Evolutionary conservation across 2,329 filamentous ascomycete species (phyloP).

Genomic region (Mycosphaerella sp.): DNA sequence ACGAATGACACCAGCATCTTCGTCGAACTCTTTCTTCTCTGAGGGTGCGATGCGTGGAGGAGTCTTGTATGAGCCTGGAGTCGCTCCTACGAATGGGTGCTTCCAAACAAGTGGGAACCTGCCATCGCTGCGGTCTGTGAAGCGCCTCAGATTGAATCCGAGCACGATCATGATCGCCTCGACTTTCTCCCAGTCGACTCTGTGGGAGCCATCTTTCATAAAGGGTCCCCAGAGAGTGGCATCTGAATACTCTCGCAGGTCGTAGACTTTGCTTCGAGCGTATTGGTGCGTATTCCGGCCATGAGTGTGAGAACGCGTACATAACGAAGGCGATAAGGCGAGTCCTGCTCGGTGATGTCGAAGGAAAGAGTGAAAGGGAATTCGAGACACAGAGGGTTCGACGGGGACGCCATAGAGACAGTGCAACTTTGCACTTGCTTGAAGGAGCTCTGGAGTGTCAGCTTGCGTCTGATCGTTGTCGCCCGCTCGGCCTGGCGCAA

Average conservation of each 20-base stretch:
- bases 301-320: conserved; percentile 20
- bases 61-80: conserved; percentile 27
- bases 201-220: conserved; percentile 52
- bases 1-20: conserved; percentile 23
- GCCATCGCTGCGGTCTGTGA: conserved; percentile 38
- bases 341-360: conserved; percentile 17
- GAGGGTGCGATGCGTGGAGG: conserved; percentile 5
- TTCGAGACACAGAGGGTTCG: conserved; percentile 28
- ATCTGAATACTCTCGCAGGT: conserved; percentile 60
- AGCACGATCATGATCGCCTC: conserved; percentile 68
- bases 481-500: conserved; percentile 46
- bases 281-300: conserved; percentile 39
- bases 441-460: conserved; percentile 44
- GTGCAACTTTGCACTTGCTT: conserved; percentile 65
- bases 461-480: conserved; percentile 37
- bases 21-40: conserved; percentile 15
- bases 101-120: conserved; percentile 51
- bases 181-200: conserved; percentile 73
- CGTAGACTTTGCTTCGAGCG: conserved; percentile 65
- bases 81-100: conserved; percentile 51
- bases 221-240: conserved; percentile 66
- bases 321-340: conserved; percentile 16
- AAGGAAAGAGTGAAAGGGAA: conserved; percentile 22
- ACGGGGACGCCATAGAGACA: conserved; percentile 58
- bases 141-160: conserved; percentile 53